These are phyloP conservation scores for Albophoma yamanashiensis DNA, from an alignment of 2,329 filamentous ascomycete species.

Conservation along the genomic window DNA sequence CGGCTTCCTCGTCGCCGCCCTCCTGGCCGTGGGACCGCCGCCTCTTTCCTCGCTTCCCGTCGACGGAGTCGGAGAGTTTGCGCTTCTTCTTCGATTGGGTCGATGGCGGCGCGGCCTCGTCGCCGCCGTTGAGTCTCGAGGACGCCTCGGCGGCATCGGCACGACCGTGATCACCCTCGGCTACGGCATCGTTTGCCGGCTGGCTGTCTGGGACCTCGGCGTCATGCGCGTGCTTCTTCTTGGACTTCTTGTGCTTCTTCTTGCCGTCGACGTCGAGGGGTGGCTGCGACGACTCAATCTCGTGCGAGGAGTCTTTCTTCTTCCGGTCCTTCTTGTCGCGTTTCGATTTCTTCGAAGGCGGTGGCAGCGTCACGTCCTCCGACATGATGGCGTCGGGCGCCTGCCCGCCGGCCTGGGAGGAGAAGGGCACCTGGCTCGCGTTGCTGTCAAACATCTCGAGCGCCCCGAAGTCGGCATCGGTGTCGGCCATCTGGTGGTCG, in stretches of 20 bases:
- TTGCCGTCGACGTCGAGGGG: conserved; percentile 8
- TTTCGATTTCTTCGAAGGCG: conserved; percentile 15
- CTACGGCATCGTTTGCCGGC: neutral
- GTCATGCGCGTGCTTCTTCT: conserved; percentile 8
- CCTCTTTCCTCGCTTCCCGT: conserved; percentile 23
- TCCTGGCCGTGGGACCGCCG: conserved; percentile 13
- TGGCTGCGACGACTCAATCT: conserved; percentile 7
- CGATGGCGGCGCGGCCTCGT: conserved; percentile 9
- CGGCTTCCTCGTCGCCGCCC: conserved; percentile 8
- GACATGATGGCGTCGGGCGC: conserved; percentile 20
- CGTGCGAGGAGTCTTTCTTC: conserved; percentile 9
- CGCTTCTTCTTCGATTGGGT: conserved; percentile 21
- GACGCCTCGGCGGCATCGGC: conserved; percentile 4
- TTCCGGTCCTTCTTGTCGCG: conserved; percentile 22
- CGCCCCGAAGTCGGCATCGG: conserved; percentile 21
- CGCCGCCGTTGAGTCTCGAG: conserved; percentile 2
- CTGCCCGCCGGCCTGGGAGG: conserved; percentile 13
- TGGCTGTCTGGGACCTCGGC: conserved; percentile 4
- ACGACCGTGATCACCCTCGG: neutral
- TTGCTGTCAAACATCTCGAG: conserved; percentile 29
- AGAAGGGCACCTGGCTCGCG: conserved; percentile 17
- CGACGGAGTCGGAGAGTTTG: conserved; percentile 16
- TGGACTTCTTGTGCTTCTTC: conserved; percentile 15
- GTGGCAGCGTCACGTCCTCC: conserved; percentile 9
- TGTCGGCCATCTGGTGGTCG: conserved; percentile 9